Evolutionary conservation across 768 basidiomycete species (phyloP), one percentile per base, ranked within the genome.

Genomic region (Termitomyces sp.): DNA sequence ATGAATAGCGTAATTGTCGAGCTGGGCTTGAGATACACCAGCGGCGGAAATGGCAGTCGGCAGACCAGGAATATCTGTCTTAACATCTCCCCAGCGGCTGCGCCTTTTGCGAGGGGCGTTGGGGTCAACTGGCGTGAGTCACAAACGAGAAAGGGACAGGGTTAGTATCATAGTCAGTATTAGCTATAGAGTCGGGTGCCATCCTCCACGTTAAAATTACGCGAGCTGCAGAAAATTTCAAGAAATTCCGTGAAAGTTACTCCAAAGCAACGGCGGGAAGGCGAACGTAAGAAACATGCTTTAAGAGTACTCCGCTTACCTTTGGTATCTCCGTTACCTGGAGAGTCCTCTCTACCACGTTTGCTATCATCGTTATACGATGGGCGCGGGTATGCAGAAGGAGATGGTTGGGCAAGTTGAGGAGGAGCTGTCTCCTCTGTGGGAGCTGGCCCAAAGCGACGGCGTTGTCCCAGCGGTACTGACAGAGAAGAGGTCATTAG

Each of bases 1-100:
- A 66, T 97, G 94, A 52, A 95, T 93, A 32, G 97, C 96, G 71
- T 99, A 99, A 66, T 94, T 95, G 73, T 98, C 96, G 51, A 99
- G 86, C 70, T 98, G 95, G 50, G 88, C 86, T 67, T 94, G 93
- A 22, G 94, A 94, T 50, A 99, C 94, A 57, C 96, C 94, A 43
- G 89, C 86, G 41, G 91, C 89, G 60, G 87, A 89, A 60, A 99
- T 95, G 43, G 94, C 94, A 41, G 94, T 96, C 5, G 97, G 97
- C 51, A 98, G 72, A 53, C 94, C 95, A 52, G 94, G 91, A 47
- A 94, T 88, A 62, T 95, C 89, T 48, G 88, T 83, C 70, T 91
- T 91, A 56, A 85, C 90, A 63, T 97, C 96, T 61, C 97, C 97
- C 95, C 95, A 99, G 54, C 97, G 90, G 66, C 94, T 97, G 62